Conservation (phyloP, 331 rosid species). For the Ulmus americana region DNA sequence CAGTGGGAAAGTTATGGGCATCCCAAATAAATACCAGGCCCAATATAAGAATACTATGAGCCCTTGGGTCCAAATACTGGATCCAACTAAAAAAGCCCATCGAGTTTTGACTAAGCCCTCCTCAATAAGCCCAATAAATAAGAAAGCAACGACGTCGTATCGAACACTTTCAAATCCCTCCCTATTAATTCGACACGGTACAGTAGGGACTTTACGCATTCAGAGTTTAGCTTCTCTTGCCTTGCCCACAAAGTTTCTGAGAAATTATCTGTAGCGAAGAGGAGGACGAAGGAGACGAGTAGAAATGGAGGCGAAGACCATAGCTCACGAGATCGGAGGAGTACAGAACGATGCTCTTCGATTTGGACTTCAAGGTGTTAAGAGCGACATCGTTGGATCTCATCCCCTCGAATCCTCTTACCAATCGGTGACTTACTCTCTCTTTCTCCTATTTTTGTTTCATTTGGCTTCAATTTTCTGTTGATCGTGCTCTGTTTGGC, state of each 20-base stretch:
- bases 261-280: neutral
- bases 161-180: neutral
- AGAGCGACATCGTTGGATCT: constrained; percentile 58
- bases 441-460: neutral
- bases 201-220: too few relatives aligned
- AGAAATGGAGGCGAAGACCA: constrained; percentile 52
- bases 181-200: too few relatives aligned
- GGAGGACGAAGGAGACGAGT: neutral
- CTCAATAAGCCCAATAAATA: neutral
- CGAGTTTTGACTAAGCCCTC: neutral
- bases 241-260: constrained; percentile 21
- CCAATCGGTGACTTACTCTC: constrained; percentile 43
- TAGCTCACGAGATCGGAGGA: constrained; percentile 78
- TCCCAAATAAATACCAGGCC: too few relatives aligned
- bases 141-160: neutral
- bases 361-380: constrained; percentile 65
- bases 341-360: constrained; percentile 68
- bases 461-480: neutral
- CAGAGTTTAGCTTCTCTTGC: neutral
- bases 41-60: too few relatives aligned
- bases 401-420: constrained; percentile 65
- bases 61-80: too few relatives aligned
- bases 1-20: too few relatives aligned
- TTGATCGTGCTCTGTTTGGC: neutral
- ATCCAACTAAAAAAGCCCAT: neutral